A percentile compares a stretch with the other conserved stretches of the same genome.
phyloP scores from a whole-genome alignment of 768 basidiomycete species.

The Boletus subparvulus region DNA sequence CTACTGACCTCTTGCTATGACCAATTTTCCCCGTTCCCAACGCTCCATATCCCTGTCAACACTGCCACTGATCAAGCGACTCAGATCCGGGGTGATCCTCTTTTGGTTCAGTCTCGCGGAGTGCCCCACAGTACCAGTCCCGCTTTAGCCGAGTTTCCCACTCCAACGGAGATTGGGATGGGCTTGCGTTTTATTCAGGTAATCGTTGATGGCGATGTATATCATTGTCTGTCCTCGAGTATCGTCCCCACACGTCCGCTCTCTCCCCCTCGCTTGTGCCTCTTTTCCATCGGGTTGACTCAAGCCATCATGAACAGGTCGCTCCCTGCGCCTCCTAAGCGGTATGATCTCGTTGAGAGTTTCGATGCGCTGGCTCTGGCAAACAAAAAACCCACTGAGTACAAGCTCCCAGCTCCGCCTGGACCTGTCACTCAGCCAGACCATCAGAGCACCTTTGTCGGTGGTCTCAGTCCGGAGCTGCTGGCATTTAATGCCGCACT shows the following conservation, averaged over 20 bases:
- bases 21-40: too few relatives aligned
- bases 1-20: too few relatives aligned
- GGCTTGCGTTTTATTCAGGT: too few relatives aligned
- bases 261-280: conserved; percentile 11
- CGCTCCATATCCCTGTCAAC: too few relatives aligned
- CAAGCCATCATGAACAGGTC: conserved; percentile 23
- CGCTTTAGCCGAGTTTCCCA: too few relatives aligned
- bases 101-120: too few relatives aligned
- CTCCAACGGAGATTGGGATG: too few relatives aligned
- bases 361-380: conserved; percentile 36
- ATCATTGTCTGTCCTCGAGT: conserved; percentile 9
- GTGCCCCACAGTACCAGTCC: too few relatives aligned
- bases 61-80: too few relatives aligned
- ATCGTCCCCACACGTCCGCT: conserved; percentile 6
- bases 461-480: conserved; percentile 43
- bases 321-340: conserved; percentile 12
- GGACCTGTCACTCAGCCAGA: background rate
- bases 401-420: conserved; percentile 16
- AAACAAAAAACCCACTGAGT: conserved; percentile 14
- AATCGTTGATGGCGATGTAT: background rate
- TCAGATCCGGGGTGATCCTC: too few relatives aligned
- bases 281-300: conserved; percentile 3
- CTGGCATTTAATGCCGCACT: conserved; percentile 7
- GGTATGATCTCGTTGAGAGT: conserved; percentile 31
- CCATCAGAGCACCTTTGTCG: conserved; percentile 39